Evolutionary conservation across 805 yeast genomes (phyloP).

Genomic region (Pichia kluyveri): DNA sequence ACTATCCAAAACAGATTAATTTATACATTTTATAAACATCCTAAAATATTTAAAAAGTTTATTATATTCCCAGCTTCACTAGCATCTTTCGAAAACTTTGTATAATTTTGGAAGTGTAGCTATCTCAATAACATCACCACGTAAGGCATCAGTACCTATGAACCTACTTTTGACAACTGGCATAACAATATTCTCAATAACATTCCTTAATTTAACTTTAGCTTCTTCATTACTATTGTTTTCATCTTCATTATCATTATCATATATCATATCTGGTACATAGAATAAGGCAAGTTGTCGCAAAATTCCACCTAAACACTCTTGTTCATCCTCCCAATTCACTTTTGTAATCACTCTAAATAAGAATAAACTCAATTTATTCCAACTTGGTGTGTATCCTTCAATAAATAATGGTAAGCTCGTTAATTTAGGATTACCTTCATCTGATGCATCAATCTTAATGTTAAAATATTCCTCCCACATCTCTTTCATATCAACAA

Average conservation of each 20-base stretch:
- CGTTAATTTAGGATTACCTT: constrained; percentile 29
- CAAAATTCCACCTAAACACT: constrained; percentile 58
- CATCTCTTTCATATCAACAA: constrained; percentile 60
- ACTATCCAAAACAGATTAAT: constrained; percentile 18
- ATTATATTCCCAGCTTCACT: constrained; percentile 3
- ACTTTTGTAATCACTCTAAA: constrained; percentile 50
- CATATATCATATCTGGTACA: constrained; percentile 22
- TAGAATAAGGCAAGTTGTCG: constrained; percentile 65
- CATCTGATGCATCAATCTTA: constrained; percentile 26
- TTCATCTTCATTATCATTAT: constrained; percentile 19
- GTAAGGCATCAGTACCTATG: constrained; percentile 49
- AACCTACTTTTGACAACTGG: constrained; percentile 57
- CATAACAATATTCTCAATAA: constrained; percentile 51
- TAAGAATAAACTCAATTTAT: constrained; percentile 60
- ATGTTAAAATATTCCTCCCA: constrained; percentile 69
- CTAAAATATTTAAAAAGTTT: too few species aligned
- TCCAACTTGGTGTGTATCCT: constrained; percentile 51
- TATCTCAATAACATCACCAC: constrained; percentile 60
- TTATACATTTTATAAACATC: too few species aligned
- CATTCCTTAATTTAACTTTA: too few species aligned
- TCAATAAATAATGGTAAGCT: constrained; percentile 63
- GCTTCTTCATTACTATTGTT: constrained; percentile 21
- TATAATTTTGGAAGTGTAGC: constrained; percentile 90
- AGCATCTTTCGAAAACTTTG: constrained; percentile 88
- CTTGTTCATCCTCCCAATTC: constrained; percentile 58